phyloP scores from a whole-genome alignment of 371 early-diverging fungal genomes.

The Dentiscutata heterogama region DNA sequence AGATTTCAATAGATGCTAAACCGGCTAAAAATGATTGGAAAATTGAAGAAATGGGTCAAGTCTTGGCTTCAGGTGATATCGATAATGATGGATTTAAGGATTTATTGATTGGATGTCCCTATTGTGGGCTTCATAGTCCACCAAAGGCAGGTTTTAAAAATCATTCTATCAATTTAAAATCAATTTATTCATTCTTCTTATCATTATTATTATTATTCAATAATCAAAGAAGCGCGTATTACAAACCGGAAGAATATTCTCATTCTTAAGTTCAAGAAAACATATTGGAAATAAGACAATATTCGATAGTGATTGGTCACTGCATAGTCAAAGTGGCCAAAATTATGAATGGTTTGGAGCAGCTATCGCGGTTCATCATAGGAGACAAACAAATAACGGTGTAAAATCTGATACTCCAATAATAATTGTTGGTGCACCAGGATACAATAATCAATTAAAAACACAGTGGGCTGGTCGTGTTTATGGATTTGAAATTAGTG shows the following conservation, averaged over 20 bases:
- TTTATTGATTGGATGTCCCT: slow-evolving; percentile 41
- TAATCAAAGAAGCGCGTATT: background rate
- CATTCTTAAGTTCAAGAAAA: slow-evolving; percentile 14
- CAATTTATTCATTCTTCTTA: background rate
- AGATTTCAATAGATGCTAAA: background rate
- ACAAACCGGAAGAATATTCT: slow-evolving; percentile 8
- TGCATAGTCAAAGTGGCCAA: background rate
- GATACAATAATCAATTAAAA: background rate
- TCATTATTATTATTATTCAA: background rate
- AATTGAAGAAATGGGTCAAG: slow-evolving; percentile 35
- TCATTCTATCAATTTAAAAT: background rate
- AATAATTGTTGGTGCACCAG: slow-evolving; percentile 39
- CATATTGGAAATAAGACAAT: background rate
- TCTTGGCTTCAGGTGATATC: slow-evolving; percentile 1
- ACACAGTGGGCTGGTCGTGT: background rate
- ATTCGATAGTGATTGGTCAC: slow-evolving; percentile 23
- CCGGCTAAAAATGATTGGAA: background rate
- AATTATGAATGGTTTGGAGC: slow-evolving; percentile 29
- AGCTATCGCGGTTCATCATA: background rate
- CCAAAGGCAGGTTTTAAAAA: background rate
- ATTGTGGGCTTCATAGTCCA: slow-evolving; percentile 5
- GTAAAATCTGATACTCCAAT: background rate
- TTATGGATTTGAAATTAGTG: slow-evolving; percentile 38
- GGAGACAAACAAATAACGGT: background rate
- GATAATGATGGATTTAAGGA: slow-evolving; percentile 27